A percentile compares a stretch with the other conserved stretches of the same genome.
Evolutionary conservation across 768 basidiomycete species (phyloP).

Genomic region (Rubroboletus pulcherrimus): DNA sequence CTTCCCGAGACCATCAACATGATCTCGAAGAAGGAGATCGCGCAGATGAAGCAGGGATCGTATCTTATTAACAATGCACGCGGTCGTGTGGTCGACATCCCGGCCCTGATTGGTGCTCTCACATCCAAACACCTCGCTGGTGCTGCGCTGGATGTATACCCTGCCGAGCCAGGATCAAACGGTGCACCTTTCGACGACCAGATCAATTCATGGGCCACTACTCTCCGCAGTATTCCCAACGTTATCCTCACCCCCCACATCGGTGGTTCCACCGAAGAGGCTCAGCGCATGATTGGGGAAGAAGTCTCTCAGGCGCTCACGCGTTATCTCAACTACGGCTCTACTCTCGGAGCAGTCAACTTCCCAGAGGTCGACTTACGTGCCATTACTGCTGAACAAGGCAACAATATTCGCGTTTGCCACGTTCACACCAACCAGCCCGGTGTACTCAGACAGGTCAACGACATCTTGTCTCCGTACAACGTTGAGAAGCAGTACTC

Average conservation of each 20-base stretch:
- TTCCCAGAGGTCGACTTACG: constrained; percentile 98
- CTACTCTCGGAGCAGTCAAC: constrained; percentile 91
- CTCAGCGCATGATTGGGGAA: constrained; percentile 94
- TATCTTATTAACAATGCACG: constrained; percentile 99
- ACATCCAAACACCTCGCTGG: constrained; percentile 83
- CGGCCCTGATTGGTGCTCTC: constrained; percentile 77
- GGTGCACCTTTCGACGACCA: constrained; percentile 87
- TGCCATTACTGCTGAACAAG: constrained; percentile 82
- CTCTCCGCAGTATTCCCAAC: constrained; percentile 76
- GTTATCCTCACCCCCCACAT: constrained; percentile 98
- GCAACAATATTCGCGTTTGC: constrained; percentile 81
- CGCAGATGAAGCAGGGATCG: constrained; percentile 90
- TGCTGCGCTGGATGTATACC: constrained; percentile 93
- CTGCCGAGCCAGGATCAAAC: constrained; percentile 88
- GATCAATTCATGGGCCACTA: constrained; percentile 79
- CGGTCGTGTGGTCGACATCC: constrained; percentile 92
- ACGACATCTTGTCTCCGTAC: constrained; percentile 89
- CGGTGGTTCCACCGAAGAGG: constrained; percentile 98
- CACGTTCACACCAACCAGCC: constrained; percentile 95
- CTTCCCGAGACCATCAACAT: constrained; percentile 93
- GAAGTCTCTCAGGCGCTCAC: constrained; percentile 84
- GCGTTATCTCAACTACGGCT: constrained; percentile 90
- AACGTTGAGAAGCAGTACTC: constrained; percentile 99
- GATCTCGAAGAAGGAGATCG: constrained; percentile 74
- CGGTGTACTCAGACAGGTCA: constrained; percentile 92